A percentile compares a stretch with the other conserved stretches of the same genome.
Evolutionary conservation across 2,329 filamentous ascomycete species (phyloP).

Genomic region (Xylariomycetidae sp.): DNA sequence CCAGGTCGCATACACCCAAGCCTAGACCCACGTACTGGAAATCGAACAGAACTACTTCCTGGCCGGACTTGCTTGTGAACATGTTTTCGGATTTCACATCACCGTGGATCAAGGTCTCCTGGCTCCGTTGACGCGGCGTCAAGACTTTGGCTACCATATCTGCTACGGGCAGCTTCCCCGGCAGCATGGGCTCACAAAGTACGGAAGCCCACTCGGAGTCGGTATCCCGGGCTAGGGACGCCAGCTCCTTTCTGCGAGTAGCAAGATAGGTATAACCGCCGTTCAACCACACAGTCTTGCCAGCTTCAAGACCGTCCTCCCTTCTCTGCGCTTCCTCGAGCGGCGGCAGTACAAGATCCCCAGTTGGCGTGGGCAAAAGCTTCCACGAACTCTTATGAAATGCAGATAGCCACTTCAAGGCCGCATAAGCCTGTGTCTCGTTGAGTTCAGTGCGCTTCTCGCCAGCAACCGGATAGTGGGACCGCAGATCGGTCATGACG

Average conservation of each 20-base stretch:
- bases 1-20: constrained; percentile 58
- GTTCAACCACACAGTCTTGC: constrained; percentile 50
- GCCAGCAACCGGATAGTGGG: constrained; percentile 48
- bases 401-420: constrained; percentile 55
- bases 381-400: constrained; percentile 55
- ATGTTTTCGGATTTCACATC: constrained; percentile 67
- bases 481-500: constrained; percentile 50
- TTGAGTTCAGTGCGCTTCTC: constrained; percentile 45
- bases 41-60: constrained; percentile 58
- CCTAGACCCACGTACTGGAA: constrained; percentile 64
- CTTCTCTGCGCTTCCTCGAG: constrained; percentile 43
- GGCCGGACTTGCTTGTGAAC: constrained; percentile 45
- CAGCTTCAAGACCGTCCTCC: constrained; percentile 8
- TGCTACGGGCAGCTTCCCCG: constrained; percentile 33
- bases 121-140: constrained; percentile 33
- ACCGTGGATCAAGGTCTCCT: constrained; percentile 58
- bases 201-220: constrained; percentile 49
- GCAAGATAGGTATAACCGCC: constrained; percentile 65
- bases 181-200: constrained; percentile 34
- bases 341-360: constrained; percentile 45
- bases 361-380: constrained; percentile 21
- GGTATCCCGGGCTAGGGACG: constrained; percentile 36
- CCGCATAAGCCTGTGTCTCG: constrained; percentile 41
- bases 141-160: constrained; percentile 48
- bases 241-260: constrained; percentile 53